Evolutionary conservation across 495 filamentous ascomycete species (phyloP).

Genomic region (Opeltia flavorubescens): DNA sequence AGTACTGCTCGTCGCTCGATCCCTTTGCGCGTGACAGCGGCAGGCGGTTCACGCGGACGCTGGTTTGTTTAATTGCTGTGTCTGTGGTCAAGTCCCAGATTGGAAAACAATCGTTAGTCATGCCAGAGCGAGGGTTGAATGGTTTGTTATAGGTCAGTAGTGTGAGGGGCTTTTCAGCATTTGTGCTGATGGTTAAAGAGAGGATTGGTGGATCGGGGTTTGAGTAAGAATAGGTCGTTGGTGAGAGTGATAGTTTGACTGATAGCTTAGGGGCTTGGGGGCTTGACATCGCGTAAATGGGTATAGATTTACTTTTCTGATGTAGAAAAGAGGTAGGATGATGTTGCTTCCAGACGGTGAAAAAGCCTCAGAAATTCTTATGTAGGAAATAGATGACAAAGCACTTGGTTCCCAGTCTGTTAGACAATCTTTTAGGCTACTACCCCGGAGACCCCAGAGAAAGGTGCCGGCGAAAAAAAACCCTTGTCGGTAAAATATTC

Average conservation of each 20-base stretch:
- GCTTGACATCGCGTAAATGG: too few species aligned
- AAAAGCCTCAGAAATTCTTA: too few species aligned
- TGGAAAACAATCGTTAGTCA: constrained; percentile 3
- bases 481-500: too few species aligned
- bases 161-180: constrained; percentile 4
- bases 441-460: too few species aligned
- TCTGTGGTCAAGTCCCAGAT: constrained; percentile 6
- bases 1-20: constrained; percentile 1
- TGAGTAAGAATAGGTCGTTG: constrained; percentile 7
- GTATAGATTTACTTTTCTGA: too few species aligned
- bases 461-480: too few species aligned
- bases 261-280: not conserved
- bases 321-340: too few species aligned
- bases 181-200: constrained; percentile 2
- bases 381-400: too few species aligned
- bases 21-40: constrained; percentile 5
- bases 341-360: not conserved
- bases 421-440: too few species aligned
- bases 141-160: constrained; percentile 8
- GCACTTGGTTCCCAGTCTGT: too few species aligned
- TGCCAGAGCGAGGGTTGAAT: constrained; percentile 1
- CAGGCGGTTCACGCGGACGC: constrained; percentile 1
- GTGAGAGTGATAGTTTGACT: constrained; percentile 5
- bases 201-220: constrained; percentile 4
- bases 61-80: not conserved